Percentiles rank a stretch among this genome's conserved stretches.
Conservation (phyloP, 495 filamentous ascomycete genomes). For the Penicillium argentinense region DNA sequence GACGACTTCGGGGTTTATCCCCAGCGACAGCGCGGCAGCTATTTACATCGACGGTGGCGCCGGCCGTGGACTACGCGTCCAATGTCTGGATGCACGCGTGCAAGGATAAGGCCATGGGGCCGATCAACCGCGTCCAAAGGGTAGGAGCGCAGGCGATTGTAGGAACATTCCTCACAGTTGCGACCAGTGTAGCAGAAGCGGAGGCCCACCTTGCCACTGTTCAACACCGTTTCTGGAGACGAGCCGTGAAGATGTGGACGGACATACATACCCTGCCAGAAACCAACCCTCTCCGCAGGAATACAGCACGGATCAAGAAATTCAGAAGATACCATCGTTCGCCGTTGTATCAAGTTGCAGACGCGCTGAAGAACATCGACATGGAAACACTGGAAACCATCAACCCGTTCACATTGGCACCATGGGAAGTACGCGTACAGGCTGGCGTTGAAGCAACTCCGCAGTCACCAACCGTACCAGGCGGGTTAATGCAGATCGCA, state of each 20-base stretch:
- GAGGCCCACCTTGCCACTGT: constrained; percentile 2
- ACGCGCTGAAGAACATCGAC: constrained; percentile 1
- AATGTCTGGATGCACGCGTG: constrained; percentile 27
- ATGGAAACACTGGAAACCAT: constrained; percentile 1
- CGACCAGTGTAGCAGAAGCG: constrained; percentile 2
- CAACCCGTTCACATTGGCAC: constrained; percentile 5
- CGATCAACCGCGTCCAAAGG: neutral
- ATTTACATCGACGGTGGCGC: constrained; percentile 28
- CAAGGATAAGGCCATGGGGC: neutral
- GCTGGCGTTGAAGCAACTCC: constrained; percentile 1
- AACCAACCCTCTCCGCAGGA: constrained; percentile 3
- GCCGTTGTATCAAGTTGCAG: neutral
- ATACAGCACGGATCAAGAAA: neutral
- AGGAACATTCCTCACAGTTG: neutral
- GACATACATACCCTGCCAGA: neutral
- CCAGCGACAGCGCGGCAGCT: constrained; percentile 30
- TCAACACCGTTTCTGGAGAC: constrained; percentile 1
- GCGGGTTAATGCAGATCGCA: constrained; percentile 10
- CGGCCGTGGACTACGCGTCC: constrained; percentile 34
- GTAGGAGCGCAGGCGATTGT: constrained; percentile 1
- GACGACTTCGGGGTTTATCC: constrained; percentile 26
- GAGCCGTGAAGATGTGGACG: constrained; percentile 1
- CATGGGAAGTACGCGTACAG: constrained; percentile 17
- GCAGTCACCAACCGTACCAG: constrained; percentile 1
- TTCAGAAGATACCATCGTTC: constrained; percentile 1